These are phyloP conservation scores for Guillardia theta DNA, from an alignment of 78 protist species.

Conservation along the genomic window DNA sequence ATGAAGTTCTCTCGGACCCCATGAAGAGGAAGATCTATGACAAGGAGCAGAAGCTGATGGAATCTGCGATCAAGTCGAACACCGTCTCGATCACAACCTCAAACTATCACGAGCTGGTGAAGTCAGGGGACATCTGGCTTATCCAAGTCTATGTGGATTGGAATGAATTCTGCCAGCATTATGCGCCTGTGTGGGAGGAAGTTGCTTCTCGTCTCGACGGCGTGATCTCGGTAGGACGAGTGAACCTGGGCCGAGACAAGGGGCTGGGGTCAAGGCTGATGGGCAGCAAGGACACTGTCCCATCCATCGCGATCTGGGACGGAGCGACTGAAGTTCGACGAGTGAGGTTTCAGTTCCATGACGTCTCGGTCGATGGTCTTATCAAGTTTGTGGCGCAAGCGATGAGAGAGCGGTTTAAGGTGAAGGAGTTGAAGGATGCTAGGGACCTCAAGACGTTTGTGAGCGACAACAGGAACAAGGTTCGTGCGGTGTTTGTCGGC, in stretches of 20 bases:
- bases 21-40: conserved; percentile 12
- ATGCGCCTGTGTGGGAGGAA: not conserved
- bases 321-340: not conserved
- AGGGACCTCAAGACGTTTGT: too few species aligned
- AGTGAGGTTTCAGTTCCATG: not conserved
- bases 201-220: not conserved
- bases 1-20: not conserved
- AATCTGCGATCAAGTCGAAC: not conserved
- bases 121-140: not conserved
- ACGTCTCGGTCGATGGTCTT: not conserved
- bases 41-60: conserved; percentile 5
- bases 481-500: too few species aligned
- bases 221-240: not conserved
- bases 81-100: not conserved
- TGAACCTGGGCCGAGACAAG: not conserved
- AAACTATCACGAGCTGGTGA: not conserved
- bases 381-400: not conserved
- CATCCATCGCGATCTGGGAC: not conserved
- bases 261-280: not conserved
- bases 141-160: conserved; percentile 4
- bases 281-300: not conserved
- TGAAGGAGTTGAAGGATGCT: too few species aligned
- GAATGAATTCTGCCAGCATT: not conserved
- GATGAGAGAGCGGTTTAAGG: too few species aligned
- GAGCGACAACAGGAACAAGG: too few species aligned